Evolutionary conservation across 805 yeast genomes (phyloP).

Genomic region (Schizosaccharomyces pombe): DNA sequence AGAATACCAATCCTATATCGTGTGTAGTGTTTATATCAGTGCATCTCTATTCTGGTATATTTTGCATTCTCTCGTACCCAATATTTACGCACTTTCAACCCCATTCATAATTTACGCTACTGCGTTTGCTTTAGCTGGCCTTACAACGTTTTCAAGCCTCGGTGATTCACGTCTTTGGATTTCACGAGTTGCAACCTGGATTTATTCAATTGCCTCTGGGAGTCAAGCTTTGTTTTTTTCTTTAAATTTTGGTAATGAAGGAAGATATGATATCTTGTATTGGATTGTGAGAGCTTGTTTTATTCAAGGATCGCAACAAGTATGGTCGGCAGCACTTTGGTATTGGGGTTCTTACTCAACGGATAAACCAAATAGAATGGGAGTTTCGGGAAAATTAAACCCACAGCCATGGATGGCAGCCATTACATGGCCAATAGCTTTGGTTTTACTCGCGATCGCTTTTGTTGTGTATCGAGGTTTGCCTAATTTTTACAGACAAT

Average conservation of each 20-base stretch:
- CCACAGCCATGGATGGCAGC: not conserved
- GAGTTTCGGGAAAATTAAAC: not conserved
- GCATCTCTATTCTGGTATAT: conserved; percentile 1
- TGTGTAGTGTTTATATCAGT: not conserved
- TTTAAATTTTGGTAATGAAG: conserved; percentile 4
- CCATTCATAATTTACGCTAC: conserved; percentile 2
- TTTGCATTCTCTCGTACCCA: not conserved
- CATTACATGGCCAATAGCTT: not conserved
- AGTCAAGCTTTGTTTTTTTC: conserved; percentile 1
- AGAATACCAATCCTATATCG: not conserved
- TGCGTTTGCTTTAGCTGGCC: conserved; percentile 2
- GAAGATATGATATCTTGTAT: not conserved
- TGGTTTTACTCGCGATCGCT: not conserved
- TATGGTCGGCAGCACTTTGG: conserved; percentile 4
- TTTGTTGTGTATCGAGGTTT: not conserved
- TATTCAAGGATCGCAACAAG: conserved; percentile 4
- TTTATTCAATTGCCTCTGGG: not conserved
- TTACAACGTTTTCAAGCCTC: not conserved
- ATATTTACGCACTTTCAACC: not conserved
- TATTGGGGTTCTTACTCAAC: conserved; percentile 1
- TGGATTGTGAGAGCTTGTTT: conserved; percentile 4
- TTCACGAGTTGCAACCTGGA: not conserved
- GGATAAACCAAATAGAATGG: not conserved
- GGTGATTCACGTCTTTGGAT: not conserved
- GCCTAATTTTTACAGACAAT: conserved; percentile 1